Conservation (phyloP, 257 asterid genomes). For the Solanum bulbocastanum region DNA sequence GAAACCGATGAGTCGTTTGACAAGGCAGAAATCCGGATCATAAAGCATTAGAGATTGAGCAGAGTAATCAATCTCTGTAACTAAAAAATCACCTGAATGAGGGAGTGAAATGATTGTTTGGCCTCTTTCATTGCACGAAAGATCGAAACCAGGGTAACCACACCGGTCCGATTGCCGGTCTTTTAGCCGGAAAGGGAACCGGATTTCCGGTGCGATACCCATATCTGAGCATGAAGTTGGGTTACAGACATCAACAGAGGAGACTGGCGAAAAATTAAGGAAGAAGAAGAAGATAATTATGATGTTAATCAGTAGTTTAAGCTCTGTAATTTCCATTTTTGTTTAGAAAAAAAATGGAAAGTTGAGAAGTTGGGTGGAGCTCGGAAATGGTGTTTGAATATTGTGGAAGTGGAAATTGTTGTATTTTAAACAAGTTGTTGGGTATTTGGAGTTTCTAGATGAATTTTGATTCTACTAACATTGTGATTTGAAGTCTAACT, state of each 20-base stretch:
- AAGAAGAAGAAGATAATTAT: neutral
- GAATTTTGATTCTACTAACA: neutral
- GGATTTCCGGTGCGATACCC: constrained; percentile 33
- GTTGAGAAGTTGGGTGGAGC: neutral
- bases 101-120: constrained; percentile 53
- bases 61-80: constrained; percentile 44
- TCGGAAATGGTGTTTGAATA: neutral
- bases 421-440: neutral
- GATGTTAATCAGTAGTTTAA: neutral
- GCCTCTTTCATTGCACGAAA: constrained; percentile 41
- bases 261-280: neutral
- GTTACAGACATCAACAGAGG: constrained; percentile 21
- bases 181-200: constrained; percentile 57
- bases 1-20: constrained; percentile 45
- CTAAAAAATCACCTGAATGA: constrained; percentile 57
- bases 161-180: constrained; percentile 31
- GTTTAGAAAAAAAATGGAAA: neutral
- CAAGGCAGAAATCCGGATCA: constrained; percentile 53
- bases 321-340: neutral
- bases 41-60: constrained; percentile 33
- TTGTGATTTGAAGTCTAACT: neutral
- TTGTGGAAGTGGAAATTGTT: neutral
- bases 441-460: neutral
- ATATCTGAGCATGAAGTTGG: constrained; percentile 13
- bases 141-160: constrained; percentile 66